phyloP scores from a whole-genome alignment of 2,329 filamentous ascomycete genomes.

The Lachnellula arida region DNA sequence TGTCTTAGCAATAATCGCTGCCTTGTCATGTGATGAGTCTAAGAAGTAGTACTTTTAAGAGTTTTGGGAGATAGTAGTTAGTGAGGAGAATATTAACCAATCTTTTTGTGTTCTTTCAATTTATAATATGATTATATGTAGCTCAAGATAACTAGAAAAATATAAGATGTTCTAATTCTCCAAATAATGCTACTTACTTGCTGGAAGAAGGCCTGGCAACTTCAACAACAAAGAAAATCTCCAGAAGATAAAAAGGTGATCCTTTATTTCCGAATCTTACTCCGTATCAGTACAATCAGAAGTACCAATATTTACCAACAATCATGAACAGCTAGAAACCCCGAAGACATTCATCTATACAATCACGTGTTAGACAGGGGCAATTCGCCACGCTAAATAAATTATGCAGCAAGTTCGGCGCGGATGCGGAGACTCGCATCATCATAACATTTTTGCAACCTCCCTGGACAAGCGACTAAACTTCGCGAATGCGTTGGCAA shows the following conservation, averaged over 20 bases:
- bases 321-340: background rate
- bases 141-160: no score
- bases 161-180: no score
- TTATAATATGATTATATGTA: no score
- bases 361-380: background rate
- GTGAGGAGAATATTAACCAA: no score
- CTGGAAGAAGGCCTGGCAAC: background rate
- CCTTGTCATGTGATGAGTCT: background rate
- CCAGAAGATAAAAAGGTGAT: background rate
- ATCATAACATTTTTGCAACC: conserved; percentile 15
- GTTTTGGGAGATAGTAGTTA: background rate
- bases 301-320: background rate
- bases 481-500: conserved; percentile 17
- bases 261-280: background rate
- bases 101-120: no score
- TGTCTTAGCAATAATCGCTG: background rate
- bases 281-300: background rate
- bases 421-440: conserved; percentile 16
- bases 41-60: background rate
- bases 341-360: background rate
- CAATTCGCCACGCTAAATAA: conserved; percentile 11
- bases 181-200: no score
- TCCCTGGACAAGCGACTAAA: conserved; percentile 4
- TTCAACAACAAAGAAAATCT: background rate
- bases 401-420: conserved; percentile 8